These are phyloP conservation scores for Arthrobotrys pseudoclavata DNA, from an alignment of 2,329 filamentous ascomycete species.

Conservation along the genomic window DNA sequence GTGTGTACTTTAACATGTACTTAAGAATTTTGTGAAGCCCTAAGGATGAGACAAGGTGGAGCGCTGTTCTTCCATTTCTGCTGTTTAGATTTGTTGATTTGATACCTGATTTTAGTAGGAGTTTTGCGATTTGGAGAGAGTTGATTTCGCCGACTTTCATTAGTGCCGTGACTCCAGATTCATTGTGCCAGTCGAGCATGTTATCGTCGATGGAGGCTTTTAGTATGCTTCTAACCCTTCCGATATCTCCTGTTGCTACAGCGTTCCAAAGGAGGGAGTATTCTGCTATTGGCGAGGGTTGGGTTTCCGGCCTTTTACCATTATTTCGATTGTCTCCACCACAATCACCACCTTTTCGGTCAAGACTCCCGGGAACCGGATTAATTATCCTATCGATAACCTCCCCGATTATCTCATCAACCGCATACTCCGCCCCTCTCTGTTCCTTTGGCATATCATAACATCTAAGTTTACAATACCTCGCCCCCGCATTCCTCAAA, in stretches of 20 bases:
- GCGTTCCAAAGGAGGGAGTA: background rate
- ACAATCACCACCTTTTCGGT: too few relatives aligned
- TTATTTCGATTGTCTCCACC: too few relatives aligned
- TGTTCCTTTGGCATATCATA: background rate
- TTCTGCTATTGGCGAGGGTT: background rate
- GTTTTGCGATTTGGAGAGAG: background rate
- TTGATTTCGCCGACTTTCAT: background rate
- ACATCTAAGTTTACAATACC: background rate
- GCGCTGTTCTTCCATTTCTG: background rate
- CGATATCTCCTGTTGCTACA: background rate
- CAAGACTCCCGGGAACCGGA: too few relatives aligned
- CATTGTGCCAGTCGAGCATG: background rate
- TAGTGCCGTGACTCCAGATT: background rate
- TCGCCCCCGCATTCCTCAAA: background rate
- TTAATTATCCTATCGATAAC: background rate
- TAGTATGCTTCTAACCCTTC: background rate
- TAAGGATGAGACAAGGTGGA: background rate
- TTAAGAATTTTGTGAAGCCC: background rate
- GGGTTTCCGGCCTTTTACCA: background rate
- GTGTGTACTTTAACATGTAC: background rate
- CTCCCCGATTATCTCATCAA: background rate
- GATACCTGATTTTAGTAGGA: background rate
- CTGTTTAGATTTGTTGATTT: background rate
- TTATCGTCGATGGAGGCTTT: background rate
- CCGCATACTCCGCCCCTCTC: background rate